Evolutionary conservation across 495 filamentous ascomycete species (phyloP).

Genomic region (Friedmanniomyces endolithicus): DNA sequence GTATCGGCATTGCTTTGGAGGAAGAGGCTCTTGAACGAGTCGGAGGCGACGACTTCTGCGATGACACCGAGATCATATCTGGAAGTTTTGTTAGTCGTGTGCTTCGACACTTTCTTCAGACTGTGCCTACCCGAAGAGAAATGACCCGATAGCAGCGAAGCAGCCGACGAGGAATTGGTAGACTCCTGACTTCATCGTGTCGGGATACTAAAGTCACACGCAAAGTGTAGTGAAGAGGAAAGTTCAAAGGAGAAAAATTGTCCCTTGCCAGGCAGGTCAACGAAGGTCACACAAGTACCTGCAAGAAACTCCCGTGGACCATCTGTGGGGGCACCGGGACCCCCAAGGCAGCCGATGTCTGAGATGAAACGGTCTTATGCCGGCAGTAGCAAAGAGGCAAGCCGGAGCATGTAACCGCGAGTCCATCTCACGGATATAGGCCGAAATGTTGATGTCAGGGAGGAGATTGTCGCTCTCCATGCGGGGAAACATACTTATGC

Average conservation of each 20-base stretch:
- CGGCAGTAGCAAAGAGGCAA: background rate
- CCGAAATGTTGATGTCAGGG: background rate
- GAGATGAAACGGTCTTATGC: too few species aligned
- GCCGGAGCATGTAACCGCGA: background rate
- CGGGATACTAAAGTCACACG: background rate
- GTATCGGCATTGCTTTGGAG: constrained; percentile 17
- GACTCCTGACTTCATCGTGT: constrained; percentile 14
- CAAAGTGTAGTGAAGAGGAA: too few species aligned
- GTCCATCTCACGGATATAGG: background rate
- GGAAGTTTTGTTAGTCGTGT: too few species aligned
- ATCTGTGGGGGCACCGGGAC: background rate
- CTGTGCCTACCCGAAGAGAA: constrained; percentile 17
- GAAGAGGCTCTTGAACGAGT: constrained; percentile 23
- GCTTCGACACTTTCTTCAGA: too few species aligned
- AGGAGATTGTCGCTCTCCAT: background rate
- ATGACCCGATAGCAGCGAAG: constrained; percentile 21
- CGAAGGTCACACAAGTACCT: too few species aligned
- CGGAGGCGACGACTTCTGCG: constrained; percentile 30
- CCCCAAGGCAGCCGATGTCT: background rate
- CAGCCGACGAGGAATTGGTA: constrained; percentile 22
- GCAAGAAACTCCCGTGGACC: background rate
- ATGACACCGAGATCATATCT: constrained; percentile 29
- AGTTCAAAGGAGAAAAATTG: too few species aligned
- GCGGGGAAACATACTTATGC: background rate
- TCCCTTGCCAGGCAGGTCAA: too few species aligned